Conservation (phyloP, 1,139 yeast genomes). For the Kodamaea sp. region DNA sequence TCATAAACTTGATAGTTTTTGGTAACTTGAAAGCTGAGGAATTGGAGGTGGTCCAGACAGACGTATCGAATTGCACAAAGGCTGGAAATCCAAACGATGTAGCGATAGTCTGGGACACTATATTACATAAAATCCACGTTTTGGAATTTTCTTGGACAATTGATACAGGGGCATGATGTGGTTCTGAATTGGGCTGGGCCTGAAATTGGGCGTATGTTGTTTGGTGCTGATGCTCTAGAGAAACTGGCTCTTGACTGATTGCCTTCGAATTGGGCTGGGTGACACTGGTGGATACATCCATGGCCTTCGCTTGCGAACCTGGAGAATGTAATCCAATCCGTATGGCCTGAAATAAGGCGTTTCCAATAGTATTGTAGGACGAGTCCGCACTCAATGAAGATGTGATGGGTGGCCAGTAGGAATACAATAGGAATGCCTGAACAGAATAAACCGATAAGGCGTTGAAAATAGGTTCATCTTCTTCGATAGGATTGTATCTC, state of each 20-base stretch:
- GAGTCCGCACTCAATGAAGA: constrained; percentile 94
- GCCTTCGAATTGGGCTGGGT: constrained; percentile 5
- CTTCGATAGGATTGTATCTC: constrained; percentile 71
- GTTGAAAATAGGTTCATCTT: constrained; percentile 77
- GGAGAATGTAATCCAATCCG: constrained; percentile 87
- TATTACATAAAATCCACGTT: constrained; percentile 93
- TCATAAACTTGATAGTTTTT: constrained; percentile 64
- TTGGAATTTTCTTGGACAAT: constrained; percentile 74
- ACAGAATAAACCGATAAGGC: constrained; percentile 94
- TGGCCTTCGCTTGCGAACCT: constrained; percentile 15
- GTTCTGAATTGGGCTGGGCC: constrained; percentile 3
- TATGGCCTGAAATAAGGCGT: constrained; percentile 88
- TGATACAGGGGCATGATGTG: constrained; percentile 14
- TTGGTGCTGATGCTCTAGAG: constrained; percentile 3
- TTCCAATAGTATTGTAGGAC: constrained; percentile 92
- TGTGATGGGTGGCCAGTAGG: constrained; percentile 95
- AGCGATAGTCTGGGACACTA: constrained; percentile 86
- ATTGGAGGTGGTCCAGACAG: constrained; percentile 51
- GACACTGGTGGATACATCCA: background rate
- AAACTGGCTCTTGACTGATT: constrained; percentile 2
- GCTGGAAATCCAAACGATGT: constrained; percentile 95
- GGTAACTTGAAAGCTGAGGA: constrained; percentile 44
- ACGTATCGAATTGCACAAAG: constrained; percentile 79
- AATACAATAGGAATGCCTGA: constrained; percentile 84
- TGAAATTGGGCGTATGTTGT: constrained; percentile 3